phyloP scores from a whole-genome alignment of 192 early-diverging fungal species.

The Backusella parvicylindrica region DNA sequence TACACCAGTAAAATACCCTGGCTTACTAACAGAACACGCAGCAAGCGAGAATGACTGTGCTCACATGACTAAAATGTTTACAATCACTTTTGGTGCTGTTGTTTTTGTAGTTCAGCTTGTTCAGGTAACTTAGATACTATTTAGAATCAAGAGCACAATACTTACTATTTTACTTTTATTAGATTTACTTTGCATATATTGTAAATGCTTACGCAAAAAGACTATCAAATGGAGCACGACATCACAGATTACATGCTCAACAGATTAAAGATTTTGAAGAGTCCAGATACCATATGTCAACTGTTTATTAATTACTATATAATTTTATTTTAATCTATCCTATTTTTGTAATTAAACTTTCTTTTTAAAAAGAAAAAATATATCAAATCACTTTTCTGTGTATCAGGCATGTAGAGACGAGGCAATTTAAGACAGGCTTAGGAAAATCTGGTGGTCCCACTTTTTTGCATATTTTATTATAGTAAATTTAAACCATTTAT shows the following conservation, averaged over 20 bases:
- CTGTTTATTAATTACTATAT: slow-evolving; percentile 22
- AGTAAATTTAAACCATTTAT: too few species aligned
- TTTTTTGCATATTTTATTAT: too few species aligned
- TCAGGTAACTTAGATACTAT: slow-evolving; percentile 18
- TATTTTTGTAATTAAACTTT: neutral
- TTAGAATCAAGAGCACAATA: neutral
- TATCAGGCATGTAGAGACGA: too few species aligned
- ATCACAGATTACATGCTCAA: slow-evolving; percentile 28
- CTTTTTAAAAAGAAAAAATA: neutral
- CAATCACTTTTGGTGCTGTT: slow-evolving; percentile 21
- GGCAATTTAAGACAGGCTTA: too few species aligned
- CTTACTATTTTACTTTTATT: neutral
- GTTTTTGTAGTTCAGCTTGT: slow-evolving; percentile 25
- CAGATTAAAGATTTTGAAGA: slow-evolving; percentile 35
- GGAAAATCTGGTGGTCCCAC: too few species aligned
- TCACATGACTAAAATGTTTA: slow-evolving; percentile 8
- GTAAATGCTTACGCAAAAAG: slow-evolving; percentile 28
- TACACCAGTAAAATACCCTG: slow-evolving; percentile 29
- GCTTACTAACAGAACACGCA: slow-evolving; percentile 23
- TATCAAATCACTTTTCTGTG: neutral
- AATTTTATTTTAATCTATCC: neutral
- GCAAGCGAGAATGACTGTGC: slow-evolving; percentile 11
- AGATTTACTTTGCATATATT: slow-evolving; percentile 33
- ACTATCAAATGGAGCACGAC: slow-evolving; percentile 27
- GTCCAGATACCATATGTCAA: slow-evolving; percentile 29